Evolutionary conservation across 2,329 filamentous ascomycete genomes (phyloP).

Genomic region (Scytalidium sp.): DNA sequence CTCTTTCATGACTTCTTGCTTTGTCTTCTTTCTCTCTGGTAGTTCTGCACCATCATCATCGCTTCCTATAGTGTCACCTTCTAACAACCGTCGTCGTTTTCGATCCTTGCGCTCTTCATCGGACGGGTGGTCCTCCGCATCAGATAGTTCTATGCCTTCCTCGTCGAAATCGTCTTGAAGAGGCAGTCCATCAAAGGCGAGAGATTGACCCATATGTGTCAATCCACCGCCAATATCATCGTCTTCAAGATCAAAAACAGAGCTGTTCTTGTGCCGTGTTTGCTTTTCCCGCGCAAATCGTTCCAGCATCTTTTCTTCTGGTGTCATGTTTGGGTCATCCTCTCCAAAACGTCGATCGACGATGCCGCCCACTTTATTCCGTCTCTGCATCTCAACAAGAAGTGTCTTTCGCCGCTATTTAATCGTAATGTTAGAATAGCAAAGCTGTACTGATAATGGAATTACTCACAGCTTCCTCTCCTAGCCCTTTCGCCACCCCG

Average conservation of each 20-base stretch:
- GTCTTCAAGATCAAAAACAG: slow-evolving; percentile 88
- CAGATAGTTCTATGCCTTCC: slow-evolving; percentile 60
- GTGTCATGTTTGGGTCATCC: slow-evolving; percentile 88
- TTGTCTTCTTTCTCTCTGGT: slow-evolving; percentile 86
- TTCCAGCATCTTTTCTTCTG: slow-evolving; percentile 88
- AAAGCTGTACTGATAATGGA: background rate
- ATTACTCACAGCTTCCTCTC: slow-evolving; percentile 72
- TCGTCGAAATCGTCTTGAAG: slow-evolving; percentile 76
- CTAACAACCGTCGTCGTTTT: slow-evolving; percentile 53
- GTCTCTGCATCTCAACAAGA: slow-evolving; percentile 82
- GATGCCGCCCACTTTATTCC: slow-evolving; percentile 90
- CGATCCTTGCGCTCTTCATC: slow-evolving; percentile 51
- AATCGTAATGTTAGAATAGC: slow-evolving; percentile 4
- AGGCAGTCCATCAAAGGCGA: slow-evolving; percentile 58
- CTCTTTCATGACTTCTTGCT: slow-evolving; percentile 97
- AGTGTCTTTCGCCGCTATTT: slow-evolving; percentile 74
- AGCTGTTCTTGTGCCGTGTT: slow-evolving; percentile 69
- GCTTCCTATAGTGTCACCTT: slow-evolving; percentile 43
- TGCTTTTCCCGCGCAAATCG: slow-evolving; percentile 88
- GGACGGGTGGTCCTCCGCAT: slow-evolving; percentile 55
- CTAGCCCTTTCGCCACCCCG: slow-evolving; percentile 77
- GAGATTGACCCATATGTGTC: slow-evolving; percentile 78
- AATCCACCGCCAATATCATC: slow-evolving; percentile 66
- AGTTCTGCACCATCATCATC: slow-evolving; percentile 51
- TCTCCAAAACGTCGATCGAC: slow-evolving; percentile 94